These are phyloP conservation scores for Erodium trifolium DNA, from an alignment of 441 rosid genomes.

Conservation along the genomic window DNA sequence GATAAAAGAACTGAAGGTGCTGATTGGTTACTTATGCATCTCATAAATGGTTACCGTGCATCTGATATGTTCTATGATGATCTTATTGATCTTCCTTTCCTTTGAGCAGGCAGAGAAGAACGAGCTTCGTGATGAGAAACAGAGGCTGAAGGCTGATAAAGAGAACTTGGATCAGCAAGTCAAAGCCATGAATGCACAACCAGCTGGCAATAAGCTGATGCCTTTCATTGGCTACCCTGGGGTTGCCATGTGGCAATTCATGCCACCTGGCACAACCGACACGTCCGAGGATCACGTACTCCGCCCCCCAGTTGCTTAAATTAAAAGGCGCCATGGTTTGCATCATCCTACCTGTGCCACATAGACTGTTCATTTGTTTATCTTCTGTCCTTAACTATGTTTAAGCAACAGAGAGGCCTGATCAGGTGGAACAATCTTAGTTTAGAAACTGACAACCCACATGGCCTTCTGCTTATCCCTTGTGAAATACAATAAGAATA, in stretches of 20 bases:
- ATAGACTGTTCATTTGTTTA: not conserved
- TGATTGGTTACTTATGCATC: not conserved
- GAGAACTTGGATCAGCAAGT: slow-evolving; percentile 87
- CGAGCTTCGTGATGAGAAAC: slow-evolving; percentile 95
- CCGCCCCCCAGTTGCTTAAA: slow-evolving; percentile 97
- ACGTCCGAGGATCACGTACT: slow-evolving; percentile 98
- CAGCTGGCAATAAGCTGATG: slow-evolving; percentile 83
- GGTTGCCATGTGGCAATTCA: slow-evolving; percentile 99
- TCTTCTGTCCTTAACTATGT: not conserved
- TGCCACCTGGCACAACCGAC: slow-evolving; percentile 96
- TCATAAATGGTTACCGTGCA: too few species aligned
- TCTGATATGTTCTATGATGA: not conserved
- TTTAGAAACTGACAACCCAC: not conserved
- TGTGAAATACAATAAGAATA: slow-evolving; percentile 21
- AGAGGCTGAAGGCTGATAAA: slow-evolving; percentile 85
- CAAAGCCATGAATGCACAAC: slow-evolving; percentile 51
- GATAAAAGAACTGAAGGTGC: slow-evolving; percentile 86
- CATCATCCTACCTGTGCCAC: too few species aligned
- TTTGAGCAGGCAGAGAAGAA: slow-evolving; percentile 71
- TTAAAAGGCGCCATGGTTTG: slow-evolving; percentile 6
- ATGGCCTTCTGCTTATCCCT: slow-evolving; percentile 7
- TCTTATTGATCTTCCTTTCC: not conserved
- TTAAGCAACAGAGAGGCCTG: not conserved
- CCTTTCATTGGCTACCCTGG: slow-evolving; percentile 92
- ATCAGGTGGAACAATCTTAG: too few species aligned